phyloP scores from a whole-genome alignment of 495 filamentous ascomycete species.

The Gamarada debralockiae region DNA sequence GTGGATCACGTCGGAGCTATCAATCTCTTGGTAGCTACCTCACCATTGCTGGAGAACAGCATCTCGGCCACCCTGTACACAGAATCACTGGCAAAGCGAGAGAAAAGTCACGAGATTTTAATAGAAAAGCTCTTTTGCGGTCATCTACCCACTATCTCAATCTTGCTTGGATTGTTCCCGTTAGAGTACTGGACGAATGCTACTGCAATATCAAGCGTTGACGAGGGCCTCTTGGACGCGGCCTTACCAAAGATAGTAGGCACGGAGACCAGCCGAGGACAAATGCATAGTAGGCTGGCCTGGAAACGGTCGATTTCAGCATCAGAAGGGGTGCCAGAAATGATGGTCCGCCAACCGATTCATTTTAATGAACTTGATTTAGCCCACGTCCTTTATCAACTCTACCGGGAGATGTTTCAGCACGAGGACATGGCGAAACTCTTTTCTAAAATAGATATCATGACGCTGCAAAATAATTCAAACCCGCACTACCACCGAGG shows the following conservation, averaged over 20 bases:
- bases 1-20: conserved; percentile 43
- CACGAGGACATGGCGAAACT: conserved; percentile 26
- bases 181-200: conserved; percentile 48
- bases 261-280: conserved; percentile 6
- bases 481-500: conserved; percentile 32
- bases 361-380: conserved; percentile 25
- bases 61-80: conserved; percentile 44
- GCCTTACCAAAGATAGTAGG: conserved; percentile 8
- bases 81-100: conserved; percentile 28
- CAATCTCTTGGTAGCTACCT: conserved; percentile 43
- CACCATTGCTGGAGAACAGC: conserved; percentile 38
- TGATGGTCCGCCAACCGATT: conserved; percentile 6
- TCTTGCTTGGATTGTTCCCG: conserved; percentile 44
- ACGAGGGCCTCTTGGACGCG: conserved; percentile 20
- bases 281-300: conserved; percentile 13
- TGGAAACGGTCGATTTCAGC: conserved; percentile 13
- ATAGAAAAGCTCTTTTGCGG: conserved; percentile 33
- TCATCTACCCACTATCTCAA: conserved; percentile 39
- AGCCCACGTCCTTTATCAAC: conserved; percentile 29
- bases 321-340: not conserved
- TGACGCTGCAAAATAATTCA: not conserved
- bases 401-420: conserved; percentile 42
- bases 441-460: conserved; percentile 8
- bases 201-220: conserved; percentile 28
- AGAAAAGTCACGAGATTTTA: conserved; percentile 6